phyloP scores from a whole-genome alignment of 2,329 filamentous ascomycete genomes.

The Neofusicoccum umdonicola region DNA sequence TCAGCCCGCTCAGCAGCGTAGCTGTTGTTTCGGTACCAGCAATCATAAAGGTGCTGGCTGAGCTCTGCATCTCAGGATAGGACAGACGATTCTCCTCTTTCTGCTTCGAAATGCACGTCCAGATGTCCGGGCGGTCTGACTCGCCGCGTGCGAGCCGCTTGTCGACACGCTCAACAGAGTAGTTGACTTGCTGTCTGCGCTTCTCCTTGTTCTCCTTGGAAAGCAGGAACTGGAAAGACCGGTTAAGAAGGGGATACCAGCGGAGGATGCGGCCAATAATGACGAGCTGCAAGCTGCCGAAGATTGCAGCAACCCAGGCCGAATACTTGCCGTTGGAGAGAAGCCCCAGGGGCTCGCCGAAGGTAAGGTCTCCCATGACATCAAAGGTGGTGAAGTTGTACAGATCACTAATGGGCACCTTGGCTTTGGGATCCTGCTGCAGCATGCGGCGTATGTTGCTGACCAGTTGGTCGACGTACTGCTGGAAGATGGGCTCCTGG shows the following conservation, averaged over 20 bases:
- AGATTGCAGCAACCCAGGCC: conserved; percentile 32
- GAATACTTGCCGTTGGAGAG: conserved; percentile 18
- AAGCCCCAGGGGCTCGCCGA: conserved; percentile 24
- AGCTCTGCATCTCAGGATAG: neutral
- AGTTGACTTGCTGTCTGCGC: neutral
- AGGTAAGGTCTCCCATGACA: conserved; percentile 27
- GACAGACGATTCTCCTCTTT: neutral
- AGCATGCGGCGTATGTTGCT: conserved; percentile 28
- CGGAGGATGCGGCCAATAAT: neutral
- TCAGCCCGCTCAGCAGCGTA: conserved; percentile 17
- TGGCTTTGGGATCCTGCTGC: conserved; percentile 29
- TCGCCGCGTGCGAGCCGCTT: neutral
- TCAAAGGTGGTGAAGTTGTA: conserved; percentile 26
- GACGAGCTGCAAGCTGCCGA: conserved; percentile 22
- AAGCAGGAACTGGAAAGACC: neutral
- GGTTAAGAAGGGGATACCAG: neutral
- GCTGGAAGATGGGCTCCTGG: conserved; percentile 39
- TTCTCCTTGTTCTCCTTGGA: neutral
- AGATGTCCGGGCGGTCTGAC: neutral
- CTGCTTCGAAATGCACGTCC: neutral
- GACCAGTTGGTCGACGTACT: conserved; percentile 43
- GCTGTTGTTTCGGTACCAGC: neutral
- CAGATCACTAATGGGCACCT: conserved; percentile 32
- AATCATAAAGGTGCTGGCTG: neutral
- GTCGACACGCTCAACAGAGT: neutral